A percentile compares a stretch with the other conserved stretches of the same genome.
Conservation (phyloP, 192 early-diverging fungal species). For the Linnemannia schmuckeri region DNA sequence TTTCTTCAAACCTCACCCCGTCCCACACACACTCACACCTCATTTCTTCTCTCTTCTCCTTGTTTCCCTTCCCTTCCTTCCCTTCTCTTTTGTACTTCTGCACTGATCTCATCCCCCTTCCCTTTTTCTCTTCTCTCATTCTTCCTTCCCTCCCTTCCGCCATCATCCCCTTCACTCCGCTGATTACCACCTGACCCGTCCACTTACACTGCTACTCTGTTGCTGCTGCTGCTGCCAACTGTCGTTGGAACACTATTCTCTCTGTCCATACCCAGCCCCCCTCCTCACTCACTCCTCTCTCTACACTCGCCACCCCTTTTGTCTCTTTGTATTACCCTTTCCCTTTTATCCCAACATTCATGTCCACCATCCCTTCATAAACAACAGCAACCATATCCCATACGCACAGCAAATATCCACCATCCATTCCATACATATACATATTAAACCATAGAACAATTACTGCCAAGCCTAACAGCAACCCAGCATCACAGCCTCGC, state of each 20-base stretch:
- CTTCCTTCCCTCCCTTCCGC: neutral
- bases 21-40: neutral
- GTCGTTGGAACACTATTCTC: neutral
- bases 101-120: neutral
- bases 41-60: neutral
- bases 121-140: neutral
- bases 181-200: no score
- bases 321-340: neutral
- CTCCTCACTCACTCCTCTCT: neutral
- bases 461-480: neutral
- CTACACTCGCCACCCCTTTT: neutral
- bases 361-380: neutral
- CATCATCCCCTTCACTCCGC: neutral
- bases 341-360: neutral
- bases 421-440: neutral
- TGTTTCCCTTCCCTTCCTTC: neutral
- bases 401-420: neutral
- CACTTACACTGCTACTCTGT: neutral
- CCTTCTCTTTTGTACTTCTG: neutral
- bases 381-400: neutral
- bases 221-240: neutral
- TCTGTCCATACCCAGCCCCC: no score
- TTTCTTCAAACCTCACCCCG: neutral
- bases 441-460: neutral
- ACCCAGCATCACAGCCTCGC: neutral